phyloP scores from a whole-genome alignment of 257 asterid species.

The Petrea volubilis region DNA sequence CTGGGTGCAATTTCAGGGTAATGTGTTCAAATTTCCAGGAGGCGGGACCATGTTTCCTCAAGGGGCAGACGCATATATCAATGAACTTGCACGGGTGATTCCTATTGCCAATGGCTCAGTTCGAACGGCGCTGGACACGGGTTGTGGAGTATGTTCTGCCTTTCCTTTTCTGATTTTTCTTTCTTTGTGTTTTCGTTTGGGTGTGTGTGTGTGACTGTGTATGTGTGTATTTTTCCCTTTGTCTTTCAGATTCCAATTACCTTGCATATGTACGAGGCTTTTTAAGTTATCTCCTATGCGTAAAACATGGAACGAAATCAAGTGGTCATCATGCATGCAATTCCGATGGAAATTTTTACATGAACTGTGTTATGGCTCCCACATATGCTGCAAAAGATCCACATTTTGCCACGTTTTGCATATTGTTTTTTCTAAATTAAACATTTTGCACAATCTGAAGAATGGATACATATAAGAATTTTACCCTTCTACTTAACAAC shows the following conservation, averaged over 20 bases:
- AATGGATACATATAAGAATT: too few species aligned
- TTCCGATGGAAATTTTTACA: too few species aligned
- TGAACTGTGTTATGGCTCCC: too few species aligned
- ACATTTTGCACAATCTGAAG: too few species aligned
- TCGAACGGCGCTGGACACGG: conserved; percentile 90
- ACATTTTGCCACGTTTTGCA: not conserved
- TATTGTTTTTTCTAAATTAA: too few species aligned
- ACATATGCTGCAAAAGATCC: not conserved
- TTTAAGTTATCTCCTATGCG: not conserved
- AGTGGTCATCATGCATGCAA: too few species aligned
- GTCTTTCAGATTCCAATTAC: not conserved
- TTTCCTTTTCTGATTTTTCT: conserved; percentile 15
- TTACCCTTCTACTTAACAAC: not conserved
- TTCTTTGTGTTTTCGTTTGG: not conserved
- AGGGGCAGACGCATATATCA: conserved; percentile 88
- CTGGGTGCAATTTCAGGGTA: conserved; percentile 85
- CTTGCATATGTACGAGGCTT: not conserved
- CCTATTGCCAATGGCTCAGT: conserved; percentile 72
- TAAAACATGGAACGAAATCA: not conserved
- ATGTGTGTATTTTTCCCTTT: not conserved
- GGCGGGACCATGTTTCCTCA: conserved; percentile 98
- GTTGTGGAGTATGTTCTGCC: conserved; percentile 75
- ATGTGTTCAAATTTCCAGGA: conserved; percentile 88
- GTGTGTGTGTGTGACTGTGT: not conserved
- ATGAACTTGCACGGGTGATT: conserved; percentile 74